Conservation (phyloP, 2,329 filamentous ascomycete genomes). For the Botryotinia narcissicola region DNA sequence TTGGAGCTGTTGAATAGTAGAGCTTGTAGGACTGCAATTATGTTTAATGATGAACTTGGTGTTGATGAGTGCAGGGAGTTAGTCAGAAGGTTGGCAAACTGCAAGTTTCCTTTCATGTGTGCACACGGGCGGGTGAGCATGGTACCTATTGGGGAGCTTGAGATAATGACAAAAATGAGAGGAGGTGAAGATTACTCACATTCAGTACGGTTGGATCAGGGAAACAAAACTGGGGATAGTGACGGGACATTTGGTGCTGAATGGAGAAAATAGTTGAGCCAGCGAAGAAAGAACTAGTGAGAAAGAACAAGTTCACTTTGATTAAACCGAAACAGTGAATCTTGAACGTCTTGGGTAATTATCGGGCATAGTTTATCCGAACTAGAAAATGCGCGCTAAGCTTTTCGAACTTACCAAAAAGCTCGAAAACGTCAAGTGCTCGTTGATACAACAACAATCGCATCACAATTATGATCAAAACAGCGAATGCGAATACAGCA, state of each 20-base stretch:
- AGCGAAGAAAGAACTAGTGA: not conserved
- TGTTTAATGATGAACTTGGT: slow-evolving; percentile 75
- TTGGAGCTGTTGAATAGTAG: slow-evolving; percentile 74
- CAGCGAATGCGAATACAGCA: not conserved
- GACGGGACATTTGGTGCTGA: not conserved
- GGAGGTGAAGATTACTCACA: too few relatives aligned
- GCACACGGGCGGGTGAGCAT: slow-evolving; percentile 73
- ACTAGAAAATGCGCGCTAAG: not conserved
- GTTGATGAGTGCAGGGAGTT: slow-evolving; percentile 57
- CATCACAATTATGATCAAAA: not conserved
- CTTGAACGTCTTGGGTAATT: fast-evolving
- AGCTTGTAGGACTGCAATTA: slow-evolving; percentile 75
- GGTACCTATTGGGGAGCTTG: slow-evolving; percentile 57
- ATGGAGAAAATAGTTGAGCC: slow-evolving; percentile 7
- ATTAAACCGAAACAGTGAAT: not conserved
- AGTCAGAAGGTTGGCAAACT: slow-evolving; percentile 55
- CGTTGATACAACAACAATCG: not conserved
- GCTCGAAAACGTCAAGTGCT: not conserved
- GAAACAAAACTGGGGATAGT: not conserved
- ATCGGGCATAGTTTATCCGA: not conserved
- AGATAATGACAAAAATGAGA: not conserved
- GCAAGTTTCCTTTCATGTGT: slow-evolving; percentile 77
- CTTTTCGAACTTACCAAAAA: not conserved
- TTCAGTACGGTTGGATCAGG: not conserved
- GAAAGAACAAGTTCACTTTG: not conserved